Evolutionary conservation across 2,329 filamentous ascomycete species (phyloP).

Genomic region (Penicillium crustosum): DNA sequence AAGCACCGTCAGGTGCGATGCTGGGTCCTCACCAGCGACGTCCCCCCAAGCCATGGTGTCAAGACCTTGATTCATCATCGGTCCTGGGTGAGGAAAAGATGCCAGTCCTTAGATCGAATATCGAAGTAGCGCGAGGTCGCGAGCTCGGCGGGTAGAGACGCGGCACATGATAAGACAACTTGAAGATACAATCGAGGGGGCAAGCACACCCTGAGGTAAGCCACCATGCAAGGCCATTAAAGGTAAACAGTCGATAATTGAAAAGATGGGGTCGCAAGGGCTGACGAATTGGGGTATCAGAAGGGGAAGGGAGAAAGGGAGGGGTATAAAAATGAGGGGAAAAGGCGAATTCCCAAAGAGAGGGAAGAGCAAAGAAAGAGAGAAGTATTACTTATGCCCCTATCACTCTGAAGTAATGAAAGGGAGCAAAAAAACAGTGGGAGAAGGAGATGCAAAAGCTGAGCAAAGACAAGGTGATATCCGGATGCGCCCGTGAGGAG

Average conservation of each 20-base stretch:
- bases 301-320: constrained; percentile 18
- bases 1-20: constrained; percentile 23
- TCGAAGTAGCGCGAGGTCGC: constrained; percentile 34
- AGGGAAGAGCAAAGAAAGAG: constrained; percentile 10
- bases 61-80: constrained; percentile 3
- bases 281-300: constrained; percentile 16
- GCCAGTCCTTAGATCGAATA: constrained; percentile 12
- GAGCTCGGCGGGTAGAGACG: constrained; percentile 27
- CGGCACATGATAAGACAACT: constrained; percentile 35
- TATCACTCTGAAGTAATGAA: not conserved
- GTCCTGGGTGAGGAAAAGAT: constrained; percentile 13
- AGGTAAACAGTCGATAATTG: constrained; percentile 20
- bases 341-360: constrained; percentile 1
- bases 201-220: constrained; percentile 28
- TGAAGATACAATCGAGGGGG: constrained; percentile 21
- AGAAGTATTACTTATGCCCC: not conserved
- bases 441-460: not conserved
- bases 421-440: not conserved
- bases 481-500: constrained; percentile 25
- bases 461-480: constrained; percentile 9
- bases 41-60: constrained; percentile 12
- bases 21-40: constrained; percentile 11
- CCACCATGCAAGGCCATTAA: constrained; percentile 31
- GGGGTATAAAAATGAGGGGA: constrained; percentile 13
- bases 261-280: constrained; percentile 27